Evolutionary conservation across 176 grass and related monocot genomes (phyloP), one percentile per base, ranked within the genome.

Genomic region (Panicum miliaceum): DNA sequence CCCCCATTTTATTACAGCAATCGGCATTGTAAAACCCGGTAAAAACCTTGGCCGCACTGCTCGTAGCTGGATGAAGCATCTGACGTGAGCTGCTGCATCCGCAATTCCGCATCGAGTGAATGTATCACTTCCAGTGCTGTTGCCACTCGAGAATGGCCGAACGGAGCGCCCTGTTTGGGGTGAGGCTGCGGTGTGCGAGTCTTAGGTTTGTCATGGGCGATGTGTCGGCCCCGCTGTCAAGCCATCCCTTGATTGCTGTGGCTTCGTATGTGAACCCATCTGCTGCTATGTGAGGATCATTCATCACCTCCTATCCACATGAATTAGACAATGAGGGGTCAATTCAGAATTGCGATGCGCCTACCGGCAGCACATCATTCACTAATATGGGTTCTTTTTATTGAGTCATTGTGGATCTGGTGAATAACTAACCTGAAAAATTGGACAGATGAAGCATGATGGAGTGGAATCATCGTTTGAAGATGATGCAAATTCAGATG

Each of bases 221-320:
- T 5, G 87, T 88, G 77, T 79, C 79, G 41, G 86, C 79, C 27
- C 84, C 87, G 29, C 29, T 32, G 7, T 91, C 84, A 0, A 97
- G 77, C 94, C 91, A 97, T 15, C 75, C 74, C 46, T 79, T 88
- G 82, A 97, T 93, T 2, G 84, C 89, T 18, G 93, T 82, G 3
- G 78, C 91, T 79, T 93, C 94, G 2, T 93, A 93, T 2, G 89
- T 96, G 78, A 91, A 96, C 13, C 91, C 88, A 35, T 96, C 94
- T 19, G 94, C 91, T 4, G 91, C 94, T 19, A 91, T 88, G 78
- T 90, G 86, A 25, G 91, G 91, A 56, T 96, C 86, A 40, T n/a
- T 89, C 91, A 96, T 96, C n/a, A 93, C 80, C 84, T 93, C 91
- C 91, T 96, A 81, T 6, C 27, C 56, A 81, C 76, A 38, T 22